A percentile compares a stretch with the other conserved stretches of the same genome.
Conservation (phyloP, 2,329 filamentous ascomycete species). For the Alternaria sp. region DNA sequence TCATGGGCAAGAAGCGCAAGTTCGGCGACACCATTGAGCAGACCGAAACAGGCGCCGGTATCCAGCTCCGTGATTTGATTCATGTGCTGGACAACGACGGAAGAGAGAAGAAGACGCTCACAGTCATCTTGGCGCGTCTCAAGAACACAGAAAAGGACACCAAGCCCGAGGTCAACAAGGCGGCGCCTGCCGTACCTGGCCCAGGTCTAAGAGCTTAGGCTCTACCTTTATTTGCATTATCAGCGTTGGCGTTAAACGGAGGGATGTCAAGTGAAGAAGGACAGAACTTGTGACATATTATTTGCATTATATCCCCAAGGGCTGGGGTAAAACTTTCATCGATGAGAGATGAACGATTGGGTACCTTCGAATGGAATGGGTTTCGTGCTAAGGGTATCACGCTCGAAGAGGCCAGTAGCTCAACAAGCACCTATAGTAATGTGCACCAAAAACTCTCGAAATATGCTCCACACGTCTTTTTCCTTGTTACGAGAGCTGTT, state of each 20-base stretch:
- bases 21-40: conserved; percentile 81
- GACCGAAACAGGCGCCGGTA: conserved; percentile 74
- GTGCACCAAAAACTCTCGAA: too few relatives aligned
- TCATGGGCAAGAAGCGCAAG: conserved; percentile 66
- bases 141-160: conserved; percentile 41
- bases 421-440: too few relatives aligned
- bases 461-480: too few relatives aligned
- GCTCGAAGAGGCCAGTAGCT: not conserved
- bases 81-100: conserved; percentile 81
- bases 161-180: conserved; percentile 16
- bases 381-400: conserved; percentile 1
- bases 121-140: conserved; percentile 37
- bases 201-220: conserved; percentile 4
- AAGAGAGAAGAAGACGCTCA: conserved; percentile 63
- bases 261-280: not conserved
- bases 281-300: conserved; percentile 4
- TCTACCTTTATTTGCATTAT: conserved; percentile 15
- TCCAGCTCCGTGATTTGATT: conserved; percentile 85
- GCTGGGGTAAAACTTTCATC: conserved; percentile 21
- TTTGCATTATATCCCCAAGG: conserved; percentile 28
- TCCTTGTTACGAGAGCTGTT: too few relatives aligned
- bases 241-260: conserved; percentile 29
- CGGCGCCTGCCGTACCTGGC: conserved; percentile 11
- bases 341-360: not conserved
- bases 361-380: not conserved